Evolutionary conservation across 1,284 basidiomycete species (phyloP), one percentile per base, ranked within the genome.

Genomic region (Sphagnurus paluster): DNA sequence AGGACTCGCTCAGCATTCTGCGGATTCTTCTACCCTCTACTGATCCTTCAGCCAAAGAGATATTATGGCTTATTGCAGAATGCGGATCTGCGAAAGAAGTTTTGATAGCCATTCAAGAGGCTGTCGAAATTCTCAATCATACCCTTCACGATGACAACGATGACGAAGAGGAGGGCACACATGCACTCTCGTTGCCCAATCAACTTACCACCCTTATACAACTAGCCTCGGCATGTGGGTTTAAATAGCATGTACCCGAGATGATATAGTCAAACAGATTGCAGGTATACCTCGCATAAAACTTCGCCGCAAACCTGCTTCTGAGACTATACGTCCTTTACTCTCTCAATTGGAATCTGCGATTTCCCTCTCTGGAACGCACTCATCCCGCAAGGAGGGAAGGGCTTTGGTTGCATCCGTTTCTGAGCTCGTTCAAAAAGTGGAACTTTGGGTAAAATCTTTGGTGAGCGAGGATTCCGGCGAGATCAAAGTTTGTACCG

Each of bases 31-130:
- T 82, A 4, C 61, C 67, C 11, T 70, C 56, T 41, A 40, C 56
- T 3, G 62, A 71, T 39, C 59, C 66, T 2, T 66, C 66, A 19
- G 72, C 75, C 0, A 62, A 61, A 26, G 67, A 72, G 4, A 60
- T 84, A 17, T 56, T 84, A 2, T 54, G 64, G 1, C 43, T 76
- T 17, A 65, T 83, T 16, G 70, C 69, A 1, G 61, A 70, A 47
- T 64, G 67, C 23, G 63, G 72, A 19, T 76, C 71, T 44, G 68
- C 82, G 0, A 86, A 83, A 55, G 86, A 89, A 58, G 65, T 80
- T 2, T 55, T 82, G 5, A 77, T 89, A 46, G 76, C 79, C 1
- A 59, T 72, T 5, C 81, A 87, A 56, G 86, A 86, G 59, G 66
- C 64, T 5, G 50, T 79, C 30, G 87, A 87, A 57, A 63, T 61